phyloP scores from a whole-genome alignment of 805 yeast genomes.

The Sugiyamaella mastotermitis region DNA sequence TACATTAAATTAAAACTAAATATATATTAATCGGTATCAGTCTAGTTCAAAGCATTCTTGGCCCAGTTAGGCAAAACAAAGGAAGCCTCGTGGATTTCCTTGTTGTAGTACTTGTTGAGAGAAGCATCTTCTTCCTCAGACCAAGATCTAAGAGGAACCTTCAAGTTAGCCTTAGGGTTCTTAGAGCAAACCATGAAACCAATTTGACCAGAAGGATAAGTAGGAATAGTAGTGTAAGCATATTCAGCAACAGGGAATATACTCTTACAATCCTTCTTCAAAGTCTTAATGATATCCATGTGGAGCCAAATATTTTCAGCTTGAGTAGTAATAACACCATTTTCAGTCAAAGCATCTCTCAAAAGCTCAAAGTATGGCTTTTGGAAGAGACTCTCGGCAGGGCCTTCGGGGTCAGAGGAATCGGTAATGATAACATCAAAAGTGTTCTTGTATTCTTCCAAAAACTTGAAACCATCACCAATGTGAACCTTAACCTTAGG shows the following conservation, averaged over 20 bases:
- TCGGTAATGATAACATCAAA: conserved; percentile 87
- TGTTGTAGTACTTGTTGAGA: conserved; percentile 76
- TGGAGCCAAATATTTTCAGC: conserved; percentile 93
- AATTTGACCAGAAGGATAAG: conserved; percentile 94
- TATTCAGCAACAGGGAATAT: conserved; percentile 91
- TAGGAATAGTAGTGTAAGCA: conserved; percentile 89
- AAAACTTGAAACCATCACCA: conserved; percentile 78
- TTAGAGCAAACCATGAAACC: conserved; percentile 97
- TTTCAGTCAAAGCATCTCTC: conserved; percentile 51
- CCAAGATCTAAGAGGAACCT: conserved; percentile 61
- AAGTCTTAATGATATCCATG: conserved; percentile 71
- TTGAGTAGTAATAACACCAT: conserved; percentile 75
- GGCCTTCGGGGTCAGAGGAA: conserved; percentile 93
- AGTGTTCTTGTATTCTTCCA: conserved; percentile 43
- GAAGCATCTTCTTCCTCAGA: conserved; percentile 55
- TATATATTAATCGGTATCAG: too few species aligned
- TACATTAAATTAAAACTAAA: too few species aligned
- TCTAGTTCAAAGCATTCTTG: conserved; percentile 39
- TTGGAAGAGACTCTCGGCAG: conserved; percentile 86
- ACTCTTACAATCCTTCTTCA: conserved; percentile 73
- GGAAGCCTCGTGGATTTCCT: conserved; percentile 78
- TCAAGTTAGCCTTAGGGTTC: conserved; percentile 57
- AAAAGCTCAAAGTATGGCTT: conserved; percentile 67
- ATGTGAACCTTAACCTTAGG: conserved; percentile 61
- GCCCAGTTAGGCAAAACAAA: conserved; percentile 94